Evolutionary conservation across 2,329 filamentous ascomycete species (phyloP), one percentile per base, ranked within the genome.

Genomic region (Colletotrichum sublineola): DNA sequence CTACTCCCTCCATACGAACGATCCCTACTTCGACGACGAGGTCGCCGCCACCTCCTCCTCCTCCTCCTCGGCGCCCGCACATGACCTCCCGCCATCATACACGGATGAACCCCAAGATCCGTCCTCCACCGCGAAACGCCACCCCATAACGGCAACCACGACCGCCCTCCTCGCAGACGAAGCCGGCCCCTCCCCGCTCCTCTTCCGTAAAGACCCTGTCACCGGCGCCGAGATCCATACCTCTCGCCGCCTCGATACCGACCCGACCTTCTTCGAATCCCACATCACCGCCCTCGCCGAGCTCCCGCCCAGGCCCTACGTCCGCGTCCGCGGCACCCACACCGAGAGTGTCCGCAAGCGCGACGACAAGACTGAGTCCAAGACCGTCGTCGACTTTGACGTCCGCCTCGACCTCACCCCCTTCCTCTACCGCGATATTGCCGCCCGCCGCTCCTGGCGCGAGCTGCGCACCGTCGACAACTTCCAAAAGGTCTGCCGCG

Each of bases 401-500:
- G 80, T 92, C 67, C 81, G 81, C 29, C 80, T 92, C 72, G 89
- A 91, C 68, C 81, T 92, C 74, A 90, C 89, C 1, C 85, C 88
- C 5, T 86, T 89, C 50, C 84, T 92, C 18, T 88, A 86, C 76
- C 79, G 83, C 6, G 82, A 88, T 72, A 82, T 84, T 24, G 76
- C 78, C 55, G 79, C 78, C 31, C 80, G 78, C 42, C 73, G 71
- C 50, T 83, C 85, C 7, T 87, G 84, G 86, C 76, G 80, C 14
- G 74, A 81, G 36, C 74, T 91, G n/a, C 80, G 81, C 12, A 87
- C 88, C 0, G 88, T 88, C 0, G 84, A 88, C 61, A 89, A 91
- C 76, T 82, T 85, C 64, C 88, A 92, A 75, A 88, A 89, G 74
- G 87, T 88, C 12, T 86, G 88, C 67, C 90, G 93, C n/a, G 93